Conservation (phyloP, 140 eudicot species). For the Cichorium intybus region DNA sequence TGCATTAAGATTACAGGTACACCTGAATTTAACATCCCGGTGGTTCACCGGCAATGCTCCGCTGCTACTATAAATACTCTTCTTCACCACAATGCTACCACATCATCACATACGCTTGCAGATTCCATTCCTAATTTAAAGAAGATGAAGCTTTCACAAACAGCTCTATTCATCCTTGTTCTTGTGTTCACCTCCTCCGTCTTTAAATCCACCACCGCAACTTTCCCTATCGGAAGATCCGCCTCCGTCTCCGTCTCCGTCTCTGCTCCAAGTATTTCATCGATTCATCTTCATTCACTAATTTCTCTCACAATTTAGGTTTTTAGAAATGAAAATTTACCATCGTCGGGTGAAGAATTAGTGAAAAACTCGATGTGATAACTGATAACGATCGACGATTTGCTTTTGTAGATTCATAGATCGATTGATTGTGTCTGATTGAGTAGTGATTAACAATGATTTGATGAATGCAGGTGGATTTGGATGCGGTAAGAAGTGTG, state of each 20-base stretch:
- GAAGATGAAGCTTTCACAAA: conserved; percentile 6
- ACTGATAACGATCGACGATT: not conserved
- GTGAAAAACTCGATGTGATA: no score
- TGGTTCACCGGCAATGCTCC: not conserved
- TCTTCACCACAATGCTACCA: not conserved
- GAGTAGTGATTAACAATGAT: not conserved
- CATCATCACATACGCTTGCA: not conserved
- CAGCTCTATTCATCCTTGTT: conserved; percentile 9
- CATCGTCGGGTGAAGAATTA: no score
- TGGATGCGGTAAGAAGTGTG: conserved; percentile 37
- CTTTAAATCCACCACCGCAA: not conserved
- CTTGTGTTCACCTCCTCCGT: not conserved
- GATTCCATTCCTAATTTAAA: not conserved
- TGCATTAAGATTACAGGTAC: no score
- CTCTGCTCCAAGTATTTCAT: conserved; percentile 1
- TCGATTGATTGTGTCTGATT: not conserved
- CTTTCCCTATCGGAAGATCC: not conserved
- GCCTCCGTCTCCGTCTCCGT: not conserved
- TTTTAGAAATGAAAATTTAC: no score
- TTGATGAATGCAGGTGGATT: conserved; percentile 24
- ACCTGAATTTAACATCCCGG: not conserved
- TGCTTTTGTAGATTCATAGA: not conserved
- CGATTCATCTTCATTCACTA: not conserved
- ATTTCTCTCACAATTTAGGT: not conserved
- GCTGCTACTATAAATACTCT: not conserved